A percentile compares a stretch with the other conserved stretches of the same genome.
Evolutionary conservation across 768 basidiomycete genomes (phyloP).

Genomic region (Crassisporium funariophilum): DNA sequence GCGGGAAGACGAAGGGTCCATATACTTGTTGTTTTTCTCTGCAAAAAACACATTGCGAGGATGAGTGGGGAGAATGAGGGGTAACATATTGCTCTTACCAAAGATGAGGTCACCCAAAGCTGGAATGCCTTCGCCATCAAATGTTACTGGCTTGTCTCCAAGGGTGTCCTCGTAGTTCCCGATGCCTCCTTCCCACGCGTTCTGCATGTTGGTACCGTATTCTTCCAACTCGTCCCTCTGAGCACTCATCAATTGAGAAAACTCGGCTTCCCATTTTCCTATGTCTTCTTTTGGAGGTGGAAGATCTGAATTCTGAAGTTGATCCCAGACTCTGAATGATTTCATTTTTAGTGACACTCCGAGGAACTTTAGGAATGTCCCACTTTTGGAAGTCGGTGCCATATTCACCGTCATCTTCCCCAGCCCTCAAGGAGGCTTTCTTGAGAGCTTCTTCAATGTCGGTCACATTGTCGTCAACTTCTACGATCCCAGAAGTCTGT

Average conservation of each 20-base stretch:
- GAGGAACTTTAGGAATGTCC: constrained; percentile 21
- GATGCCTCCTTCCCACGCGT: constrained; percentile 62
- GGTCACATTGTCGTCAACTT: constrained; percentile 47
- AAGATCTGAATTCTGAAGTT: constrained; percentile 57
- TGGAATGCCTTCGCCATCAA: constrained; percentile 78
- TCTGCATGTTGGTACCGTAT: constrained; percentile 61
- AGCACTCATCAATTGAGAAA: constrained; percentile 73
- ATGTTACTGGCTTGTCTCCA: constrained; percentile 41
- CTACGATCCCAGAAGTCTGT: constrained; percentile 53
- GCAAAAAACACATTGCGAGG: constrained; percentile 7
- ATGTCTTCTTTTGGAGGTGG: constrained; percentile 64
- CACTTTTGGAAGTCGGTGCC: constrained; percentile 57
- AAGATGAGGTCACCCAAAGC: constrained; percentile 73
- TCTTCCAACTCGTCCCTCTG: constrained; percentile 70
- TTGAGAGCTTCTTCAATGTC: constrained; percentile 42
- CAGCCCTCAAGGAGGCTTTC: constrained; percentile 34
- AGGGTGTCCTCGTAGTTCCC: constrained; percentile 43
- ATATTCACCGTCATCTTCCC: constrained; percentile 23
- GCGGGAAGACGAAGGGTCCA: constrained; percentile 51
- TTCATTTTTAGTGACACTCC: neutral
- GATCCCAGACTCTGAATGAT: constrained; percentile 57
- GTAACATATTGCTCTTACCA: constrained; percentile 50
- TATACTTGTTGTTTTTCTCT: constrained; percentile 76
- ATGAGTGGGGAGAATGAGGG: neutral
- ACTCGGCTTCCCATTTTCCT: constrained; percentile 82